Evolutionary conservation across 108 stramenopile species (phyloP), one percentile per base, ranked within the genome.

Genomic region (Seminavis robusta): DNA sequence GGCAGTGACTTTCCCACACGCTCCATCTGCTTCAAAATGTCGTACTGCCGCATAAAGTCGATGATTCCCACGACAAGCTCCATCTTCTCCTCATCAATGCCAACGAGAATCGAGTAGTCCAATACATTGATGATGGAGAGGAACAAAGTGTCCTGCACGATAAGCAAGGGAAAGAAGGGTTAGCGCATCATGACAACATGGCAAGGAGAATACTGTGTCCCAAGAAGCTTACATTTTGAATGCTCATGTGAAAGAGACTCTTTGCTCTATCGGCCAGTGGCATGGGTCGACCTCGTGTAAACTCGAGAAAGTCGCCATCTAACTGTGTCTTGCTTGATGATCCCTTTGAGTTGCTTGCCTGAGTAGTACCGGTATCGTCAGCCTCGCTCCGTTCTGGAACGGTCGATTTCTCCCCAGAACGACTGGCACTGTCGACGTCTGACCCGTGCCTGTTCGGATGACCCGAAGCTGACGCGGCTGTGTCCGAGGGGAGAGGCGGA

Each of bases 21-120:
- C 60, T 97, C 96, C 90, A 97, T 92, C 64, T 94, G 94, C 65
- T 98, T 98, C 73, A 98, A 65, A 41, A 98, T 96, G 67, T 98
- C 98, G 61, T 98, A 98, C 58, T 98, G 76, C 7, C 98, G 61
- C 95, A 98, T 92, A 54, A 95, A 98, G 71, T 98, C 98, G 61
- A 98, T 98, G 43, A 98, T 98, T 4, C 98, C 98, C 23, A 98
- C 96, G 20, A 96, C 95, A 21, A 97, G 77, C 50, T 97, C 92
- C 74, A 80, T 86, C 30, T 73, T 78, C 26, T 94, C 94, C 49
- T 95, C 94, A 61, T 97, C 96, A 20, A 97, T 81, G 7, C 96
- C 96, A 15, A 98, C 96, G 32, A 98, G 61, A 65, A 98, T 98
- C 37, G 94, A 95, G 56, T 98, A 98, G 71, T 98, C 97, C 39